Conservation (phyloP, 257 asterid species). For the Capsicum chinense region DNA sequence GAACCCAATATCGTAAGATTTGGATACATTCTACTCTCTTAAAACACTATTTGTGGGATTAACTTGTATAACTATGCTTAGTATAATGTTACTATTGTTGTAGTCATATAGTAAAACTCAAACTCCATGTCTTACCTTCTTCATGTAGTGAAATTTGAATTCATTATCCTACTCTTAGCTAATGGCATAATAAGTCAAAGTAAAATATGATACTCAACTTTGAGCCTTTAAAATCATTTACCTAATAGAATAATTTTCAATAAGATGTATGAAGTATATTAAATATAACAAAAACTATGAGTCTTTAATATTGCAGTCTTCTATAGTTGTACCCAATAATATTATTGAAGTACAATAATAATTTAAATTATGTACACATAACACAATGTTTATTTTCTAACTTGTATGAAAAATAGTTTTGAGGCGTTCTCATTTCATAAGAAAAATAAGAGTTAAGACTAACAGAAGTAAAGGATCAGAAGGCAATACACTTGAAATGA, state of each 20-base stretch:
- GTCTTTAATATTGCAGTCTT: background rate
- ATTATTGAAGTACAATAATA: background rate
- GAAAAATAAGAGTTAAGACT: too few relatives aligned
- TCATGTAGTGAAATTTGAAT: background rate
- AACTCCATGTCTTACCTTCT: background rate
- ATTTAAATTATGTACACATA: background rate
- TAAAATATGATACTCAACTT: background rate
- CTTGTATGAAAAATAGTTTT: background rate
- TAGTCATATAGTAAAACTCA: background rate
- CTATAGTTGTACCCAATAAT: background rate
- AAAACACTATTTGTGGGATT: too few relatives aligned
- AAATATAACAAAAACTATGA: background rate
- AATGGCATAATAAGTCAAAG: background rate
- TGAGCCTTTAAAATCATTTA: background rate
- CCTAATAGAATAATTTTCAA: background rate
- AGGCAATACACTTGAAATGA: background rate
- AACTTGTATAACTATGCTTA: too few relatives aligned
- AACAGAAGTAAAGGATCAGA: too few relatives aligned
- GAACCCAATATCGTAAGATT: background rate
- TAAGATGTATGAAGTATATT: background rate
- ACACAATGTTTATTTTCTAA: background rate
- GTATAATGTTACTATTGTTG: too few relatives aligned
- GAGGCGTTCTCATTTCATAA: background rate
- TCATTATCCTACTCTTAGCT: background rate
- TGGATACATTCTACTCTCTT: too few relatives aligned